phyloP scores from a whole-genome alignment of 1,284 basidiomycete genomes.

The Tetrapyrgos nigripes region DNA sequence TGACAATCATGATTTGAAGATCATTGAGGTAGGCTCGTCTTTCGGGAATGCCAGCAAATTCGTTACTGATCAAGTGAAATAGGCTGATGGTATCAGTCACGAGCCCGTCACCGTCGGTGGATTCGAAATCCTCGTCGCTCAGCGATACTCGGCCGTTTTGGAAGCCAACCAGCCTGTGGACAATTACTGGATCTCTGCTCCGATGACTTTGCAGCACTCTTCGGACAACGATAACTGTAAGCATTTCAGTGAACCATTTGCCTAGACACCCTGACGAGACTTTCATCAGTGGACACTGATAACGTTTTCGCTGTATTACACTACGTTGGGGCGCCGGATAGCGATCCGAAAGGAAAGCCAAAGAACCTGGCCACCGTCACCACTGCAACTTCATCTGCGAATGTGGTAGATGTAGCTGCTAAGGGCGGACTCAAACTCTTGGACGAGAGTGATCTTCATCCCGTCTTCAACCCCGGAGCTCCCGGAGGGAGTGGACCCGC shows the following conservation, averaged over 20 bases:
- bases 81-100: constrained; percentile 53
- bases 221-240: constrained; percentile 15
- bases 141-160: constrained; percentile 56
- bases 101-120: constrained; percentile 48
- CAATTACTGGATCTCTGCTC: constrained; percentile 19
- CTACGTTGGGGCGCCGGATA: constrained; percentile 19
- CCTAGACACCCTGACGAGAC: background rate
- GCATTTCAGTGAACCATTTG: background rate
- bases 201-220: constrained; percentile 15
- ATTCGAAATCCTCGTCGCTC: constrained; percentile 53
- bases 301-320: constrained; percentile 22
- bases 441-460: constrained; percentile 3
- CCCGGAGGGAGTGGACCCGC: constrained; percentile 16
- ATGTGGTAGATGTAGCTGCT: no score
- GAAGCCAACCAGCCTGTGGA: constrained; percentile 13
- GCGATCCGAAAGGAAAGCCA: constrained; percentile 14
- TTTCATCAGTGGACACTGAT: constrained; percentile 18
- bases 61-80: no score
- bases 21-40: constrained; percentile 40
- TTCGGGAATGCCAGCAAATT: background rate
- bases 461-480: constrained; percentile 20
- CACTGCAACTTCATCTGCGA: no score
- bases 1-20: constrained; percentile 53
- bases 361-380: background rate
- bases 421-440: background rate